Conservation (phyloP, 129 eudicot species). For the Tagetes patula region DNA sequence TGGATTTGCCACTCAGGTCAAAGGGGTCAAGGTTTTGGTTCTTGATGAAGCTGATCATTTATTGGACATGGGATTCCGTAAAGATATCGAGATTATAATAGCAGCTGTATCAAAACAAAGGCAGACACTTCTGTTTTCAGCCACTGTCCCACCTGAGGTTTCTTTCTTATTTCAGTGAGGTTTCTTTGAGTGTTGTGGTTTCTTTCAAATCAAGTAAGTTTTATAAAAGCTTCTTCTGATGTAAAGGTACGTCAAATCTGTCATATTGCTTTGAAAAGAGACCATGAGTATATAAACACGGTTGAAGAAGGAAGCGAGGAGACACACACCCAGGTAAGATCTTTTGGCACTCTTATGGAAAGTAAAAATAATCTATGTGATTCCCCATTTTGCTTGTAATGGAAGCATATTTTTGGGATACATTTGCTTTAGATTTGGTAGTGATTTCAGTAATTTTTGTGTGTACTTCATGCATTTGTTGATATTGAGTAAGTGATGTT, state of each 20-base stretch:
- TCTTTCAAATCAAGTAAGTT: slow-evolving; percentile 11
- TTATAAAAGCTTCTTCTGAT: slow-evolving; percentile 12
- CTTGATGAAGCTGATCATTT: slow-evolving; percentile 99
- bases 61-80: slow-evolving; percentile 98
- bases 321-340: slow-evolving; percentile 83
- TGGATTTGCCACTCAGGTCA: slow-evolving; percentile 86
- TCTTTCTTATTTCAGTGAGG: slow-evolving; percentile 32
- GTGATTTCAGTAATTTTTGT: not conserved
- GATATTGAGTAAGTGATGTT: too few relatives aligned
- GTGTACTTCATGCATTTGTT: too few relatives aligned
- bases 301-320: slow-evolving; percentile 85
- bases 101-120: slow-evolving; percentile 91
- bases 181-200: not conserved
- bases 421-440: not conserved
- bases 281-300: slow-evolving; percentile 83
- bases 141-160: slow-evolving; percentile 94
- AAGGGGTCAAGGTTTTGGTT: slow-evolving; percentile 88
- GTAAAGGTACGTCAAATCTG: slow-evolving; percentile 91
- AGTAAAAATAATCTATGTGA: not conserved
- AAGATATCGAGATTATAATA: slow-evolving; percentile 83
- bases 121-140: slow-evolving; percentile 94
- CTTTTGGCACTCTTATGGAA: not conserved
- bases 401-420: not conserved
- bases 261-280: slow-evolving; percentile 91
- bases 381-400: not conserved